Conservation (phyloP, 495 filamentous ascomycete genomes). For the Penicillium cosmopolitanum region DNA sequence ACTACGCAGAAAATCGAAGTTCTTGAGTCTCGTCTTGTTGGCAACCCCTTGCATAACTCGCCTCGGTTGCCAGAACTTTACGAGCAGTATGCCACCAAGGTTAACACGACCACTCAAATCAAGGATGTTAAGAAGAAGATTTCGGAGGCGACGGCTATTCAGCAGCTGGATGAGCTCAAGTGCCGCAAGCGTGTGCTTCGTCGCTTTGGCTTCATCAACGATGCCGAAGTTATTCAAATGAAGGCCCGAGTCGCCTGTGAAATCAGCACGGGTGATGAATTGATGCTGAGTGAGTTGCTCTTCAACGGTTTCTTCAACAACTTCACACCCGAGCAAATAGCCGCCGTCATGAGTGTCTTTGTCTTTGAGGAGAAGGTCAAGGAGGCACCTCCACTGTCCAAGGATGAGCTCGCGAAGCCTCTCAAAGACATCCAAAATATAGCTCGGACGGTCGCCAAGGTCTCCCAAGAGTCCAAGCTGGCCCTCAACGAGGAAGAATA, state of each 20-base stretch:
- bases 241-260: constrained; percentile 97
- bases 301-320: constrained; percentile 99
- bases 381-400: constrained; percentile 61
- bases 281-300: constrained; percentile 87
- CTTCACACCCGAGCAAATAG: constrained; percentile 81
- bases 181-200: constrained; percentile 94
- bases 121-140: constrained; percentile 88
- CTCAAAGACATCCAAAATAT: constrained; percentile 82
- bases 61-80: constrained; percentile 80
- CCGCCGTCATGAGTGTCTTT: constrained; percentile 85
- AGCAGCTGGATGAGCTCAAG: constrained; percentile 95
- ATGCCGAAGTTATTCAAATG: constrained; percentile 88
- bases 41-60: constrained; percentile 88
- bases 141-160: constrained; percentile 74
- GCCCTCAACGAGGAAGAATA: constrained; percentile 92
- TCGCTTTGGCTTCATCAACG: constrained; percentile 93
- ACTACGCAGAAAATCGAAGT: constrained; percentile 83
- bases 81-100: constrained; percentile 80
- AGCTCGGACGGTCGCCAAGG: constrained; percentile 84
- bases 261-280: constrained; percentile 90
- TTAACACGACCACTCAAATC: constrained; percentile 73
- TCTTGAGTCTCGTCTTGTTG: constrained; percentile 84
- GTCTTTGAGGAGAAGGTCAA: constrained; percentile 95
- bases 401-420: constrained; percentile 83
- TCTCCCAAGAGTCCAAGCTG: constrained; percentile 91